Conservation (phyloP, 192 early-diverging fungal species). For the Entrophospora sp. region DNA sequence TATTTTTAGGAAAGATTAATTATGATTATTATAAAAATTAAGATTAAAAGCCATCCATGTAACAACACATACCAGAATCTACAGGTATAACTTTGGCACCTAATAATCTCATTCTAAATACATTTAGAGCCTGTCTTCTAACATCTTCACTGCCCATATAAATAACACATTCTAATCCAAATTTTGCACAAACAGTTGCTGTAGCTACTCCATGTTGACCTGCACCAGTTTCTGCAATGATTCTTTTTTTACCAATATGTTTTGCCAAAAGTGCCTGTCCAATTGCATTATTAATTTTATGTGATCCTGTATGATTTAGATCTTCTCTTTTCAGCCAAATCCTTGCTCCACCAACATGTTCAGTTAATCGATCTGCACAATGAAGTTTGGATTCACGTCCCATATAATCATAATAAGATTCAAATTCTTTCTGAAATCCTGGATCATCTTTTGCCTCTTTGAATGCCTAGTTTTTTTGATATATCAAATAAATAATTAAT, state of each 20-base stretch:
- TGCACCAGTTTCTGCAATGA: constrained; percentile 98
- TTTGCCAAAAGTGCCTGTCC: constrained; percentile 82
- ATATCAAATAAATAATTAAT: no score
- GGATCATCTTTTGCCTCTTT: constrained; percentile 74
- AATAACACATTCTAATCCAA: constrained; percentile 91
- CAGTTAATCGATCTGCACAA: constrained; percentile 80
- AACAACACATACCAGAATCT: constrained; percentile 50
- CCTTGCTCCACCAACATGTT: constrained; percentile 64
- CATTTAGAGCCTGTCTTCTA: constrained; percentile 86
- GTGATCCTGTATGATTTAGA: constrained; percentile 96
- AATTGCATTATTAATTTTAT: constrained; percentile 98
- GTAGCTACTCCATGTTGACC: constrained; percentile 98
- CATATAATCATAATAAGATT: constrained; percentile 84
- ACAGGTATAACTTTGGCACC: constrained; percentile 90
- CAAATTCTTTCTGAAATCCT: constrained; percentile 88
- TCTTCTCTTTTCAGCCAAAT: constrained; percentile 99
- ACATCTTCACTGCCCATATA: constrained; percentile 99
- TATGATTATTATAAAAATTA: no score
- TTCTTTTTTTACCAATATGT: constrained; percentile 89
- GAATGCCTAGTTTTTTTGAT: constrained; percentile 52
- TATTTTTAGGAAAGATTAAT: no score
- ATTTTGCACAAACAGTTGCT: constrained; percentile 96
- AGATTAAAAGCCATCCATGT: no score
- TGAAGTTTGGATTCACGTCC: constrained; percentile 85
- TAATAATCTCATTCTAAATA: constrained; percentile 90